Evolutionary conservation across 2,329 filamentous ascomycete genomes (phyloP).

Genomic region (Ophiocordyceps camponoti-leonardi): DNA sequence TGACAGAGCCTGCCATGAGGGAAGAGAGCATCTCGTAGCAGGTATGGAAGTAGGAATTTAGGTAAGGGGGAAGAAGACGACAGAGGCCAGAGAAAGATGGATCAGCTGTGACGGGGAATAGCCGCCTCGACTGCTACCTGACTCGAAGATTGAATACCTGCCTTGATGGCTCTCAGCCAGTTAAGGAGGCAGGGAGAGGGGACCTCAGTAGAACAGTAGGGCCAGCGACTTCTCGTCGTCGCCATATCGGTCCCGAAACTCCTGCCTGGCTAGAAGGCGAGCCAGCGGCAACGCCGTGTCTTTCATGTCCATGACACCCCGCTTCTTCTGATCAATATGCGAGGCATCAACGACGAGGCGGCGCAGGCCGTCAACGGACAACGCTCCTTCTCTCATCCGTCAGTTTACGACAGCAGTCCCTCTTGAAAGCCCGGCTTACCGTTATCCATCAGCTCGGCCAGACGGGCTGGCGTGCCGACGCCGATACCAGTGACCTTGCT

Average conservation of each 20-base stretch:
- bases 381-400: conserved; percentile 26
- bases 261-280: conserved; percentile 50
- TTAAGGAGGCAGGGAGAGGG: not conserved
- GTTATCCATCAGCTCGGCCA: conserved; percentile 68
- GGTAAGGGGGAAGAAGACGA: not conserved
- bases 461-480: conserved; percentile 72
- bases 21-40: not conserved
- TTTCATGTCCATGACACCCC: conserved; percentile 87
- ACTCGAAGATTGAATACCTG: not conserved
- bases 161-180: not conserved
- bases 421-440: conserved; percentile 29
- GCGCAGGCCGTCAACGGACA: conserved; percentile 55
- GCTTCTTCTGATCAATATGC: conserved; percentile 87
- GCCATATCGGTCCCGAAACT: conserved; percentile 54
- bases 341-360: conserved; percentile 80
- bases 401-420: not conserved
- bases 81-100: not conserved
- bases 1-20: not conserved
- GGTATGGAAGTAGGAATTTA: not conserved
- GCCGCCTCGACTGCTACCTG: not conserved
- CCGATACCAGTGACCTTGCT: conserved; percentile 61
- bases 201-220: conserved; percentile 44
- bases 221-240: conserved; percentile 39
- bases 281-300: conserved; percentile 74
- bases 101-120: not conserved